Evolutionary conservation across 1,284 basidiomycete species (phyloP).

Genomic region (Taiwanofungus camphoratus): DNA sequence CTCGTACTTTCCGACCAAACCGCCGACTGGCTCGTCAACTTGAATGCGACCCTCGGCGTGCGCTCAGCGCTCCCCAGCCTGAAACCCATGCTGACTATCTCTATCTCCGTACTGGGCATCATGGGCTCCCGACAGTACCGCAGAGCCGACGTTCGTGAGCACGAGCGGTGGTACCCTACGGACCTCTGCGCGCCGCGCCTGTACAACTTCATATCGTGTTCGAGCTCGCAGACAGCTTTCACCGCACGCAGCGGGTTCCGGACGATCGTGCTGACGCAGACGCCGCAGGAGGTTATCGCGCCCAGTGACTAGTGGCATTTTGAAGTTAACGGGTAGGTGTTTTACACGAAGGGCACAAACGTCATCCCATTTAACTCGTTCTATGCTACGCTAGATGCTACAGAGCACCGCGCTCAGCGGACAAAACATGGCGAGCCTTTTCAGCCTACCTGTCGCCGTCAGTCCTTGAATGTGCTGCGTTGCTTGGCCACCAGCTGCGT

Average conservation of each 20-base stretch:
- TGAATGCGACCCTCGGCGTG: constrained; percentile 46
- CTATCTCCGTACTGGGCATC: constrained; percentile 42
- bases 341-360: constrained; percentile 51
- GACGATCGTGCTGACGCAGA: constrained; percentile 47
- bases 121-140: constrained; percentile 26
- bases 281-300: constrained; percentile 44
- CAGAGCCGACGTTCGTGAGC: constrained; percentile 36
- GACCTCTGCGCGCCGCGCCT: constrained; percentile 50
- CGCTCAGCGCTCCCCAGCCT: constrained; percentile 35
- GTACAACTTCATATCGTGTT: constrained; percentile 42
- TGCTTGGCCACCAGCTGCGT: constrained; percentile 34
- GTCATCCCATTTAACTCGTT: constrained; percentile 59
- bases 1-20: constrained; percentile 34
- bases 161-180: constrained; percentile 49
- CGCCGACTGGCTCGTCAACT: constrained; percentile 51
- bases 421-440: constrained; percentile 54
- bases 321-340: constrained; percentile 48
- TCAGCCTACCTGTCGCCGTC: too few relatives aligned
- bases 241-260: constrained; percentile 50
- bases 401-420: constrained; percentile 50
- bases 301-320: constrained; percentile 59
- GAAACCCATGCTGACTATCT: constrained; percentile 34
- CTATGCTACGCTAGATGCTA: constrained; percentile 51
- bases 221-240: constrained; percentile 20
- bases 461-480: too few relatives aligned